A percentile compares a stretch with the other conserved stretches of the same genome.
These are phyloP conservation scores for Psophocarpus tetragonolobus DNA, from an alignment of 306 rosid species.

Conservation along the genomic window DNA sequence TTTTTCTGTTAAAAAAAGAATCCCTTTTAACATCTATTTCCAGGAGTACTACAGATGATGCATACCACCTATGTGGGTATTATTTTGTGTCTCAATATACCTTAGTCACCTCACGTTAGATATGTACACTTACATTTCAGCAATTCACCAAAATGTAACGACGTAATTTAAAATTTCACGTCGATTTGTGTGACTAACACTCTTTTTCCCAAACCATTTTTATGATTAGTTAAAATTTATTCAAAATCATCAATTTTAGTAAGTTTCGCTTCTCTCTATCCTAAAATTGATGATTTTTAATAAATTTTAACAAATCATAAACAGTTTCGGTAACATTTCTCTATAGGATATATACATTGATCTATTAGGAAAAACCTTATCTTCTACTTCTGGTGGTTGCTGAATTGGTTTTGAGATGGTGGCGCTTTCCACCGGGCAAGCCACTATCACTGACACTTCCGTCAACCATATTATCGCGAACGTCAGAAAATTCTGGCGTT, in stretches of 20 bases:
- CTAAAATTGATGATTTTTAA: too few species aligned
- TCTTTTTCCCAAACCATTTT: too few species aligned
- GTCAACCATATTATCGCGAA: conserved; percentile 49
- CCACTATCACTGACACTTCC: conserved; percentile 94
- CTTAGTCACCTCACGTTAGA: neutral
- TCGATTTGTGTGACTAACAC: neutral
- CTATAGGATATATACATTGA: conserved; percentile 19
- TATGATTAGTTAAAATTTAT: too few species aligned
- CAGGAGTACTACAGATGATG: neutral
- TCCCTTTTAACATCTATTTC: neutral
- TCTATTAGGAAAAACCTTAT: conserved; percentile 37
- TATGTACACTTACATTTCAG: neutral
- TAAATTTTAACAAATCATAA: too few species aligned
- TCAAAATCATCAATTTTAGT: too few species aligned
- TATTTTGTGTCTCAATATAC: neutral
- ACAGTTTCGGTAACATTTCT: too few species aligned
- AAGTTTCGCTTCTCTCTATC: too few species aligned
- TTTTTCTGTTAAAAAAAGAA: too few species aligned
- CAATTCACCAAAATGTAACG: conserved; percentile 1
- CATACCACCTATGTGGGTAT: neutral
- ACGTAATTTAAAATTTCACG: conserved; percentile 5
- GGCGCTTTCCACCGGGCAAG: conserved; percentile 56
- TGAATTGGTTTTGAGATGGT: conserved; percentile 51
- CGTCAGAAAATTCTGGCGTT: conserved; percentile 71
- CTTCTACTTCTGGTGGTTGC: conserved; percentile 51